Base-by-base conservation (phyloP, 1,139 yeast genomes). In the Yamadazyma atlantica region DNA sequence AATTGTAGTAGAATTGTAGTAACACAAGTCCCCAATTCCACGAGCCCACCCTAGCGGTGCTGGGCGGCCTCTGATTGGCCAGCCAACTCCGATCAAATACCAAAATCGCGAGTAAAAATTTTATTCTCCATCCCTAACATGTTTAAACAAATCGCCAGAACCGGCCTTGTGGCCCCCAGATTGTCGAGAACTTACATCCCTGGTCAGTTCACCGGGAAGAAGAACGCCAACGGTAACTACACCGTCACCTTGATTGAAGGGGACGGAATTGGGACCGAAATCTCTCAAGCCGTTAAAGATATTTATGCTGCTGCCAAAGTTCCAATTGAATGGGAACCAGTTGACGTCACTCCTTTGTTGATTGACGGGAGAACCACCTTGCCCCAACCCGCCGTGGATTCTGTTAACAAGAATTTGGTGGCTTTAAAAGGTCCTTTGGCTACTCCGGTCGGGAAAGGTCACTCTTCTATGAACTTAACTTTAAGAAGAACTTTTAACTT, bases 391-490 rank as follows among this genome's bases (percentile, higher is more conserved):
- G 97, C 97, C 42, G 88, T 92, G 50, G 90, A 85, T 56, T 85
- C 95, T 35, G 92, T 92, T 68, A 87, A 87, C 76, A 84, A 78
- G 70, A 87, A 90, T 75, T 78, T 84, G 69, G 92, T 92, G 49
- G 98, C 97, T 42, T 80, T 92, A 62, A 92, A 92, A 74, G 98
- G 98, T 50, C 97, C 97, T 25, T 75, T 92, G 59, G 97, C 97
- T 42, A 92, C 98, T 32, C 98, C 97, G 44, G 90, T 90, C 50
- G 98, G 97, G 59, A 92, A 90, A 74, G 98, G 97, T 59, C 97
- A 92, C 75, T 89, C 90, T 60, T 90, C 97, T 33, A 82, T 92
- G 79, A 92, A 92, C 78, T 77, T 92, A 77, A 92, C 98, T 31
- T 77, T 92, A 65, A 88, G 98, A 78, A 88, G 96, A 76, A 87